Base-by-base conservation (phyloP, 208 protist genomes). In the Leishmania martiniquensis region DNA sequence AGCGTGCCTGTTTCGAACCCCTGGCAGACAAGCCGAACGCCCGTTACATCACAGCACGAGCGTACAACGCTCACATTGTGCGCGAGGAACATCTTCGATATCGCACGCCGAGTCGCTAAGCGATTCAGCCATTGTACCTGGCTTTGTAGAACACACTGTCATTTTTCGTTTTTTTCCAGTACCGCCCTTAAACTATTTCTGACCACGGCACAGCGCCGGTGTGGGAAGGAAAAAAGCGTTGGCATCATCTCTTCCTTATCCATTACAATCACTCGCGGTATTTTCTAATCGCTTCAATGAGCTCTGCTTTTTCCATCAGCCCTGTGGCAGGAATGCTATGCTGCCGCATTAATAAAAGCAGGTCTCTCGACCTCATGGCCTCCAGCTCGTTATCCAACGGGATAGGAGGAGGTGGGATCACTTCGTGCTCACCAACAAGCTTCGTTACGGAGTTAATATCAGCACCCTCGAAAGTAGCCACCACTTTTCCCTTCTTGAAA, bases 391-490 rank as follows among this genome's bases (percentile, higher is more conserved):
- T 77, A 54, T 93, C 85, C n/a, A 67, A 83, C n/a, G 88, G 91
- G 67, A 95, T 90, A 52, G 78, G 62, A n/a, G 87, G 87, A 32
- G 81, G 80, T 29, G 83, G 85, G 22, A 85, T 20, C 52, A 89
- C 82, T 78, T 92, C 91, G 65, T 91, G 75, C n/a, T 90, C 77
- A 47, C 78, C 51, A 3, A 93, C 81, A 25, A 87, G 29, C 29
- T 67, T 67, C 1, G 60, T 74, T 9, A 93, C 72, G 9, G 85
- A 76, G 42, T 86, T 85, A 20, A 94, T 88, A 62, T 93, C 87
- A 5, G 89, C 86, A 60, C 91, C 91, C 52, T 95, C 91, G 69
- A 95, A 82, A 15, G 81, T 83, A 4, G 88, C 77, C 34, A 93
- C 81, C 22, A 89, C 74, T 4, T 81, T 86, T 13, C 89, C 91